Conservation (phyloP, 2,329 filamentous ascomycete species). For the Nemania sp. region DNA sequence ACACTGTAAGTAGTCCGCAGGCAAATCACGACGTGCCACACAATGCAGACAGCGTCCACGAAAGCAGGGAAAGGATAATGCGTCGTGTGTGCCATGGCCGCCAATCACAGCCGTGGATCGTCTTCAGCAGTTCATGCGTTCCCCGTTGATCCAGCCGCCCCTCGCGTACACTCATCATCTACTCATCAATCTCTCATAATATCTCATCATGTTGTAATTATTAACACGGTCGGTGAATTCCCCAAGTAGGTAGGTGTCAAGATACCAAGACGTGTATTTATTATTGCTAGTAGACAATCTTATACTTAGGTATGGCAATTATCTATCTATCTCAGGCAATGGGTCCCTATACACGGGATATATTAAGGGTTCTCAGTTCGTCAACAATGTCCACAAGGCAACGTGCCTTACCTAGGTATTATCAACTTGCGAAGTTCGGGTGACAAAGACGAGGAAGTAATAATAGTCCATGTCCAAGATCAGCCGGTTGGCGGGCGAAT, state of each 20-base stretch:
- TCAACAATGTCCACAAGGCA: neutral
- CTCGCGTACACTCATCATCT: neutral
- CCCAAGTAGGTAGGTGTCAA: neutral
- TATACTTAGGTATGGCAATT: neutral
- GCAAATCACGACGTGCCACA: constrained; percentile 33
- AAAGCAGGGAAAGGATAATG: constrained; percentile 16
- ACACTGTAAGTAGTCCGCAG: neutral
- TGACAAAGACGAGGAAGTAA: neutral
- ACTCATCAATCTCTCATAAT: neutral
- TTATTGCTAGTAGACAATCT: neutral
- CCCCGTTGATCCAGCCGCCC: neutral
- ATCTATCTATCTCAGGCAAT: neutral
- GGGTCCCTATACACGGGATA: neutral
- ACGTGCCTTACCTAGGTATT: too few relatives aligned
- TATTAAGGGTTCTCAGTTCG: neutral
- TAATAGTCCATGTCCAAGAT: neutral
- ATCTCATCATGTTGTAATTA: too few relatives aligned
- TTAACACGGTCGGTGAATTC: constrained; percentile 1
- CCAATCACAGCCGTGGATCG: constrained; percentile 23
- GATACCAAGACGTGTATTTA: neutral
- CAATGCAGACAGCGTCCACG: neutral
- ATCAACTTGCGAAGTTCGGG: neutral
- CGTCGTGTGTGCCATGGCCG: neutral
- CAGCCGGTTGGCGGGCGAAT: neutral
- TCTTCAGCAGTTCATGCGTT: constrained; percentile 32